Base-by-base conservation (phyloP, 345 rosid species). In the Dovyalis caffra region DNA sequence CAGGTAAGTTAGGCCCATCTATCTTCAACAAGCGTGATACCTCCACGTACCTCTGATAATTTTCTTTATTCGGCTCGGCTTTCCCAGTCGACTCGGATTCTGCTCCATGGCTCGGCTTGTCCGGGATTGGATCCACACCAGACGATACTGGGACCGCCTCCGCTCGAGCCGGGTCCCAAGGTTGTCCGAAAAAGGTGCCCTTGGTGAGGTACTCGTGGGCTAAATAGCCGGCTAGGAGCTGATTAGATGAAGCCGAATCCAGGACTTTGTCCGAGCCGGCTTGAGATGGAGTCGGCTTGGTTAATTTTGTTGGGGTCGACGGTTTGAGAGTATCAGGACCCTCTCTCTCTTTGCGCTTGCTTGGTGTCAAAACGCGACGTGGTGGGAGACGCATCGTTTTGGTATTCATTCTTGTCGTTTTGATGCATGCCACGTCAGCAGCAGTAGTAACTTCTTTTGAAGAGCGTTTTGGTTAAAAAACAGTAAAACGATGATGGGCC, bases 371-470 rank as follows among this genome's bases (percentile, higher is more conserved):
- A 70, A 86, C 85, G 51, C 95, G 96, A 65, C 94, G 90, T 70
- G 97, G 88, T 47, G 92, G 93, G 23, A 89, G 87, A 76, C 98
- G 97, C 98, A 94, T 94, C 87, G 90, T 85, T 85, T 88, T 84
- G 90, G 92, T 87, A 76, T 82, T 87, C 89, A 85, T 90, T 58
- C 56, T 65, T 56, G 20, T 45, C 74, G 61, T 74, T 45, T 69
- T 47, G 73, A 76, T 83, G 85, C 89, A 85, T 88, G 91, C 97
- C 98, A 94, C 95, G 95, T 90, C 81, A 33, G 23, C 4, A 1
- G 12, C 49, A 14, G 14, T 0, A 43, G 49, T 43, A 43, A 43
- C 49, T 43, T 18, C 49, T 18, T 18, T 43, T n/a, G n/a, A n/a
- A n/a, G n/a, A n/a, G n/a, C n/a, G n/a, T n/a, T n/a, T n/a, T n/a